Percentiles rank a stretch among this genome's conserved stretches.
phyloP scores from a whole-genome alignment of 495 filamentous ascomycete genomes.

The Neurospora sp. region DNA sequence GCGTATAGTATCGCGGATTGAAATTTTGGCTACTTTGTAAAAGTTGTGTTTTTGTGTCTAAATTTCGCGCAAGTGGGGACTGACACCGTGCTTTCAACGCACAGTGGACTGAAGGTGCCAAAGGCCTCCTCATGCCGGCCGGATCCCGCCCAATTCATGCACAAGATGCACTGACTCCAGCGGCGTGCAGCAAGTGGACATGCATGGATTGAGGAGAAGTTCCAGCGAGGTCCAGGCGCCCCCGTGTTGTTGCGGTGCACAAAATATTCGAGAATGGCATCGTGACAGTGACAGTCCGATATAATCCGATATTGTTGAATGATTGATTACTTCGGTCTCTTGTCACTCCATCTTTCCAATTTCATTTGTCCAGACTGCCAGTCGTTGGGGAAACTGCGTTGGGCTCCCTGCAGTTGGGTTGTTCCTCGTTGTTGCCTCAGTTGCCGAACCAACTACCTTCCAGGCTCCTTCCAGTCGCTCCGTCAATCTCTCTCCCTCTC shows the following conservation, averaged over 20 bases:
- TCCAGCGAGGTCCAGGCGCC: not conserved
- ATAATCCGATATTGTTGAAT: not conserved
- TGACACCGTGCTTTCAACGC: too few relatives aligned
- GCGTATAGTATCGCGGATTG: too few relatives aligned
- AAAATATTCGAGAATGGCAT: not conserved
- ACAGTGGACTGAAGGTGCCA: too few relatives aligned
- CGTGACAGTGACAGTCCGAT: not conserved
- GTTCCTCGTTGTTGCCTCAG: not conserved
- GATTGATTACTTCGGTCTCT: too few relatives aligned
- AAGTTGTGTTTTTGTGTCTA: too few relatives aligned
- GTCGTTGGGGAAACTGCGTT: not conserved
- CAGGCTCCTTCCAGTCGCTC: not conserved
- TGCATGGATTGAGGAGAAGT: not conserved
- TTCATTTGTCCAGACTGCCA: not conserved
- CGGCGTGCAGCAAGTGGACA: not conserved
- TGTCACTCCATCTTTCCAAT: too few relatives aligned
- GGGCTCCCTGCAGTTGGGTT: not conserved
- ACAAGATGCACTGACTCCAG: not conserved
- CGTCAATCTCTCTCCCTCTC: not conserved
- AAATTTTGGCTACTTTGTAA: too few relatives aligned
- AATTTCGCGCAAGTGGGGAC: too few relatives aligned
- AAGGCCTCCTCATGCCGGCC: too few relatives aligned
- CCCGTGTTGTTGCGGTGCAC: not conserved
- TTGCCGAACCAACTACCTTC: not conserved
- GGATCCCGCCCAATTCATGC: not conserved